phyloP scores from a whole-genome alignment of 192 early-diverging fungal genomes.

The Coemansia sp. region DNA sequence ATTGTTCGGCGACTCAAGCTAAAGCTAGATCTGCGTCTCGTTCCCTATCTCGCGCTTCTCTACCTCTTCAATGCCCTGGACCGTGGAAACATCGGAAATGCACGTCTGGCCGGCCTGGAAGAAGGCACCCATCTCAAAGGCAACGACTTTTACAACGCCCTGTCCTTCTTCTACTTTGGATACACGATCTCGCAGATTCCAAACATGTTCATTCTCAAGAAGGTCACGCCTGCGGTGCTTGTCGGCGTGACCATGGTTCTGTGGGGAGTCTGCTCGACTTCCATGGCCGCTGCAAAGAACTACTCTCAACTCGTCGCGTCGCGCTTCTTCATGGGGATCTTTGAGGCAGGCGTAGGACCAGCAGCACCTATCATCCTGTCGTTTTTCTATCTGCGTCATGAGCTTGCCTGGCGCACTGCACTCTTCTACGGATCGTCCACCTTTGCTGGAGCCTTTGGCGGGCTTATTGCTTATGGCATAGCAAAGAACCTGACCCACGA shows the following conservation, averaged over 20 bases:
- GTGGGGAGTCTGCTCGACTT: conserved; percentile 69
- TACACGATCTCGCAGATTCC: conserved; percentile 80
- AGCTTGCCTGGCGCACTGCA: conserved; percentile 65
- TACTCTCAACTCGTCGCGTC: conserved; percentile 32
- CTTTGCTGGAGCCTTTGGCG: conserved; percentile 73
- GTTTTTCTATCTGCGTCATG: conserved; percentile 68
- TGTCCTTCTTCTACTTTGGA: conserved; percentile 56
- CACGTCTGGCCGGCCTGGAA: conserved; percentile 57
- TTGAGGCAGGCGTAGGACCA: conserved; percentile 73
- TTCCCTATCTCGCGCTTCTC: conserved; percentile 63
- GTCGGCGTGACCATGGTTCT: conserved; percentile 64
- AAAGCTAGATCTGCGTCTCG: conserved; percentile 60
- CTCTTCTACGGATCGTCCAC: conserved; percentile 70
- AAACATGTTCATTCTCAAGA: conserved; percentile 72
- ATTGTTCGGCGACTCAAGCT: conserved; percentile 50
- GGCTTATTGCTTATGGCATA: conserved; percentile 72
- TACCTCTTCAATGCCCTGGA: conserved; percentile 74
- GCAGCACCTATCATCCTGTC: conserved; percentile 71
- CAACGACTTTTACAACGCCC: conserved; percentile 51
- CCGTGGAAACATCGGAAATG: conserved; percentile 74
- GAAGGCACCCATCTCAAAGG: conserved; percentile 53
- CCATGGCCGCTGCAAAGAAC: conserved; percentile 58
- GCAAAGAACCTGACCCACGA: conserved; percentile 55
- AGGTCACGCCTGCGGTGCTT: conserved; percentile 61
- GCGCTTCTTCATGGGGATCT: conserved; percentile 58